Conservation (phyloP, 2,329 filamentous ascomycete species). For the Aspergillus felis region DNA sequence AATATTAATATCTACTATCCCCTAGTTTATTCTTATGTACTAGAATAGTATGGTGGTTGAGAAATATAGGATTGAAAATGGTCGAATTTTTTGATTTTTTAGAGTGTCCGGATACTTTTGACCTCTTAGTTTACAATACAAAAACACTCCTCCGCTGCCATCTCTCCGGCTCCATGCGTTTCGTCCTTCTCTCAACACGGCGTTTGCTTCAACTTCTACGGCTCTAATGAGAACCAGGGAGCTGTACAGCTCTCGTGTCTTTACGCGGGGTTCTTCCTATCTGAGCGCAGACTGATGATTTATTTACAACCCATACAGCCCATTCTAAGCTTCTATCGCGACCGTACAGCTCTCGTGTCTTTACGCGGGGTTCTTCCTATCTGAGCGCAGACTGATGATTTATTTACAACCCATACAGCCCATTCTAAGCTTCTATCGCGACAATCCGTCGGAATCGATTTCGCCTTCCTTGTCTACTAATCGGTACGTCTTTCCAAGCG, state of each 20-base stretch:
- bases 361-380: background rate
- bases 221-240: background rate
- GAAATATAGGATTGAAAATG: too few species aligned
- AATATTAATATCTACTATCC: too few species aligned
- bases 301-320: background rate
- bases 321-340: background rate
- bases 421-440: background rate
- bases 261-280: background rate
- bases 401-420: background rate
- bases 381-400: background rate
- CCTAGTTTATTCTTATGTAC: too few species aligned
- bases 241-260: background rate
- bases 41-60: too few species aligned
- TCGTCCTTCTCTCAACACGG: background rate
- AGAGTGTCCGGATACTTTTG: too few species aligned
- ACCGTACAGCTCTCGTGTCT: too few species aligned
- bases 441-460: background rate
- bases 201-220: background rate
- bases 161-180: background rate
- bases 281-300: background rate
- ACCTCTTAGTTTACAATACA: too few species aligned
- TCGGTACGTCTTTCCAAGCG: constrained; percentile 6
- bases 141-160: constrained; percentile 1
- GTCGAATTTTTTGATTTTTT: too few species aligned
- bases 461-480: background rate